Base-by-base conservation (phyloP, 148 eudicot species). In the Rhododendron mucronatum region DNA sequence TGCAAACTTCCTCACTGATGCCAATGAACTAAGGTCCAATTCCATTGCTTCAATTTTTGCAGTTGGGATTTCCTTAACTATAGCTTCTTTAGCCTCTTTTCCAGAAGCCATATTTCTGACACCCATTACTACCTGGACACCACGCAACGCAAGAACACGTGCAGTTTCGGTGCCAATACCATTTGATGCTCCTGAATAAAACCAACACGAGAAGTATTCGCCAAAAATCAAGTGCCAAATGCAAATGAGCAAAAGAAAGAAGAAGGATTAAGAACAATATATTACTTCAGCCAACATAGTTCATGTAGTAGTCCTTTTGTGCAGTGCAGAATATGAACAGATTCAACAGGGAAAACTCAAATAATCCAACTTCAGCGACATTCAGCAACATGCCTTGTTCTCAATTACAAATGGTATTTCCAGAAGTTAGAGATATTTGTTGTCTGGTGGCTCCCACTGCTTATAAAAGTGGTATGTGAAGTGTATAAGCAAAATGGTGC, bases 121-220 rank as follows among this genome's bases (percentile, higher is more conserved):
- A 12, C 90, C 98, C 96, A 96, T 96, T 84, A 94, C 91, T 55
- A 95, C 97, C 90, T 94, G 94, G 59, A 92, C 98, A 83, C 98
- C 98, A n/a, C 95, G 97, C 83, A 93, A 84, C 39, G 98, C 98
- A 86, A 95, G 98, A 57, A 95, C 96, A 47, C 98, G 94, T 3
- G 98, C 88, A 50, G 98, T 95, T 91, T 94, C 98, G 10, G 92
- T 86, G 12, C 98, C 98, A 89, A 95, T 95, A 41, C 98, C 98
- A 84, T 97, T 94, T 44, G 98, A 94, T 74, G 95, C 98, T 87
- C 98, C 98, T 94, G 91, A 79, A 61, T 59, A 65, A 44, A 15
- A 39, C 8, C 39, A 26, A 23, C 5, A 44, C 6, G 47, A 82
- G 18, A 55, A 81, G n/a, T 63, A 37, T 61, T 57, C 20, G 30